Evolutionary conservation across 1,284 basidiomycete species (phyloP).

Genomic region (Erythrobasidium hasegawianum): DNA sequence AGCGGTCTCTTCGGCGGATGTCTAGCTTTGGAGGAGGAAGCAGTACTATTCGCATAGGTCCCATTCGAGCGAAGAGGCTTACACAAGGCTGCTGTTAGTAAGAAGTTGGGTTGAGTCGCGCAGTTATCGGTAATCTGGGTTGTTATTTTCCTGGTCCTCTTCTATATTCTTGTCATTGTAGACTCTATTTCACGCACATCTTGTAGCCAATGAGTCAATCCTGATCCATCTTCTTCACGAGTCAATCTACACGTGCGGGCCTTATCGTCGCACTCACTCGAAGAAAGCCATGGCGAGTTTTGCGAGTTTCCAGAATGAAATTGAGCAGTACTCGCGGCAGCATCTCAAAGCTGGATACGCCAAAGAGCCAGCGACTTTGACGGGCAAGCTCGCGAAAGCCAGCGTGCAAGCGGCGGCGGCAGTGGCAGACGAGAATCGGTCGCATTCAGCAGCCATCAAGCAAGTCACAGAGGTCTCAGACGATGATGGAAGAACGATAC

Average conservation of each 20-base stretch:
- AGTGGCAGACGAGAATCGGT: constrained; percentile 15
- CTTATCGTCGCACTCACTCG: background rate
- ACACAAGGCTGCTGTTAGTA: constrained; percentile 22
- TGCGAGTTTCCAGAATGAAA: constrained; percentile 4
- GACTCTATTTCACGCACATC: too few species aligned
- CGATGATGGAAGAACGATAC: constrained; percentile 20
- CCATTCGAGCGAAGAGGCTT: background rate
- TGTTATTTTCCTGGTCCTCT: background rate
- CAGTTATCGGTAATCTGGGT: background rate
- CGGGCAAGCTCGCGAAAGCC: background rate
- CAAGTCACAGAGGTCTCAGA: constrained; percentile 10
- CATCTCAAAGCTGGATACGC: background rate
- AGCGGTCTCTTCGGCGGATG: constrained; percentile 79
- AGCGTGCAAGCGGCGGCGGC: constrained; percentile 1
- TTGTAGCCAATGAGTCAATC: too few species aligned
- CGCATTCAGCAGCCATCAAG: constrained; percentile 1
- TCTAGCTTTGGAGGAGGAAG: constrained; percentile 54
- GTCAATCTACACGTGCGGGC: too few species aligned
- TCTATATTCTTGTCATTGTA: background rate
- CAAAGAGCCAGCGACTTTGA: background rate
- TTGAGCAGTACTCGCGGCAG: background rate
- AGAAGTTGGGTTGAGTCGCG: background rate
- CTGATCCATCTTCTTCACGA: too few species aligned
- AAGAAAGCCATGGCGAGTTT: background rate
- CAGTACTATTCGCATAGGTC: constrained; percentile 21